Evolutionary conservation across 768 basidiomycete genomes (phyloP).

Genomic region (Suillus spraguei): DNA sequence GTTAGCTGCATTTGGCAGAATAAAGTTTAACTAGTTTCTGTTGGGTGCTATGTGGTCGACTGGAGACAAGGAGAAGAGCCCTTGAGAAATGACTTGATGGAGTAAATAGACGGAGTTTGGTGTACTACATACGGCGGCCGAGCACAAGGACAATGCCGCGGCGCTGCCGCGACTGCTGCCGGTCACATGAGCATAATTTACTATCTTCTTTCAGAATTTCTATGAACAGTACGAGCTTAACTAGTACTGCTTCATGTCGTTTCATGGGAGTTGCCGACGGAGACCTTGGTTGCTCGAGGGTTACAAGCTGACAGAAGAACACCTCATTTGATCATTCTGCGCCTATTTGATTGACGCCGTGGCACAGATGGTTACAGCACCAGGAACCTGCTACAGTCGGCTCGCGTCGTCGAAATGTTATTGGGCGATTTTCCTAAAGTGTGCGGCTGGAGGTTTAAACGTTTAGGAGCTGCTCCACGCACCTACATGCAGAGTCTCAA

Average conservation of each 20-base stretch:
- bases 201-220: neutral
- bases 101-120: neutral
- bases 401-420: neutral
- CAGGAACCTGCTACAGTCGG: neutral
- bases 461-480: neutral
- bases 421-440: neutral
- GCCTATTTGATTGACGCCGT: neutral
- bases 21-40: neutral
- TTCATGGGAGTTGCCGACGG: neutral
- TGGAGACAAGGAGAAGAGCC: no score
- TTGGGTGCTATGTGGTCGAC: neutral
- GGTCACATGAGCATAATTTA: neutral
- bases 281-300: neutral
- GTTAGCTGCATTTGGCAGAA: neutral
- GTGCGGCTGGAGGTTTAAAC: neutral
- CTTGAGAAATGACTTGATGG: slow-evolving; percentile 2
- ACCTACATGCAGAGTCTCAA: neutral
- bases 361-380: neutral
- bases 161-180: neutral
- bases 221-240: neutral
- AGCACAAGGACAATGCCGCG: neutral
- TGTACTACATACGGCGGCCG: neutral
- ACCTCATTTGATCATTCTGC: neutral
- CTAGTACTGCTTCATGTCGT: neutral
- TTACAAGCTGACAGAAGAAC: neutral